Conservation (phyloP, 2,329 filamentous ascomycete species). For the Rutstroemia sydowiana region DNA sequence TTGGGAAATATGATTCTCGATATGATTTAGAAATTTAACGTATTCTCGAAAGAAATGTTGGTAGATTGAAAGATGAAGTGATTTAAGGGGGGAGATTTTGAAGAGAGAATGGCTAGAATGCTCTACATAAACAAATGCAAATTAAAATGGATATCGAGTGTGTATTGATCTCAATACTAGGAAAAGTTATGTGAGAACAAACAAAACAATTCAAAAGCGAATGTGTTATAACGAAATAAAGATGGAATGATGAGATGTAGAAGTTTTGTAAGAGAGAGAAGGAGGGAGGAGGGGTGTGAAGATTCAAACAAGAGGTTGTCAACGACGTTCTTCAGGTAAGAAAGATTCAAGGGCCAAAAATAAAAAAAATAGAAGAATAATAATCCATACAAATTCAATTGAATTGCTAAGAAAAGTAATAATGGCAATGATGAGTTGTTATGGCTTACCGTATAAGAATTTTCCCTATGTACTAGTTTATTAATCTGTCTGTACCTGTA, state of each 20-base stretch:
- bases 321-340: too few relatives aligned
- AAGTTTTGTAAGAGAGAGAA: neutral
- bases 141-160: conserved; percentile 1
- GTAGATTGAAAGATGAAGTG: neutral
- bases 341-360: too few relatives aligned
- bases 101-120: neutral
- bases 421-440: too few relatives aligned
- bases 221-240: too few relatives aligned
- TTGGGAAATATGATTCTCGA: neutral
- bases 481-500: too few relatives aligned
- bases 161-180: neutral
- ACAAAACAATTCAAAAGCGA: neutral
- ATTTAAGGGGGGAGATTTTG: too few relatives aligned
- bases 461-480: too few relatives aligned
- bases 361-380: too few relatives aligned
- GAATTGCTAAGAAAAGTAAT: neutral
- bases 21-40: too few relatives aligned
- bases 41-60: neutral
- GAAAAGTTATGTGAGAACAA: neutral
- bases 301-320: neutral
- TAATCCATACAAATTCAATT: neutral
- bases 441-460: too few relatives aligned
- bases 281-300: neutral
- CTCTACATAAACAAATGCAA: neutral
- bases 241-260: neutral